Conservation (phyloP, 371 early-diverging fungal species). For the Mucor saturninus region DNA sequence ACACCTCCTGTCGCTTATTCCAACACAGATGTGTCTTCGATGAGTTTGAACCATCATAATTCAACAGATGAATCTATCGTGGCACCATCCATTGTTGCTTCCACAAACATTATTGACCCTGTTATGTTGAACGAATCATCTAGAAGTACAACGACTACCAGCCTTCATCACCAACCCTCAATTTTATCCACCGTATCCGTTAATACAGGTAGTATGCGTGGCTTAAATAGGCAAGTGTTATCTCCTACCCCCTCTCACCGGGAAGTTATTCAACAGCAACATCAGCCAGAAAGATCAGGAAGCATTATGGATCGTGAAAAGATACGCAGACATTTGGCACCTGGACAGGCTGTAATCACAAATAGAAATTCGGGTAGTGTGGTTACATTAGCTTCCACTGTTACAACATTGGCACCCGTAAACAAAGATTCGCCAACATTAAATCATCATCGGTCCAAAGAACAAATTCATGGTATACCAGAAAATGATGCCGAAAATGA, state of each 20-base stretch:
- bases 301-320: conserved; percentile 27
- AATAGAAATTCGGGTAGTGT: conserved; percentile 5
- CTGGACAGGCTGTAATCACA: conserved; percentile 18
- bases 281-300: neutral
- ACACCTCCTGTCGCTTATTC: conserved; percentile 12
- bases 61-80: neutral
- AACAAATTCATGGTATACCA: neutral
- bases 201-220: neutral
- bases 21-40: conserved; percentile 29
- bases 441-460: conserved; percentile 5
- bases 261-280: neutral
- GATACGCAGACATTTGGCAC: conserved; percentile 28
- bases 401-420: neutral
- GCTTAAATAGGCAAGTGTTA: neutral
- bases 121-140: conserved; percentile 7
- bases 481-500: neutral
- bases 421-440: conserved; percentile 1
- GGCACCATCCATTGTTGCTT: conserved; percentile 14
- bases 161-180: conserved; percentile 1
- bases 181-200: neutral
- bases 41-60: conserved; percentile 10
- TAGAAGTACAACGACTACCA: neutral
- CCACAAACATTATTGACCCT: conserved; percentile 27
- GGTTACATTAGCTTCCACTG: neutral
- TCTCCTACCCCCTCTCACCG: conserved; percentile 7